Conservation (phyloP, 352 stramenopile species). For the Phytopythium delawarense region DNA sequence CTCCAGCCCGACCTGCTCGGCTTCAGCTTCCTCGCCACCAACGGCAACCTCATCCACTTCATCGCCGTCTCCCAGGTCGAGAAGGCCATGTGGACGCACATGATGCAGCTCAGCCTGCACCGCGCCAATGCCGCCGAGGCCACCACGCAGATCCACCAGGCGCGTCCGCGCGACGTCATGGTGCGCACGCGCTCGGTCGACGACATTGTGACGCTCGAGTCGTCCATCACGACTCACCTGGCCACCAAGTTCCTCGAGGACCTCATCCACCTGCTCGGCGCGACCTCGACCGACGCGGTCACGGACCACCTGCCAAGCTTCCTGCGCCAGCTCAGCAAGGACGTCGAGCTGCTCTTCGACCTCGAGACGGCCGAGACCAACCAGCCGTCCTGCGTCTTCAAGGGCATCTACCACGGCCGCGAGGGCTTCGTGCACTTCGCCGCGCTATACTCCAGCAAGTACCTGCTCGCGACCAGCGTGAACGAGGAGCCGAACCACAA, state of each 20-base stretch:
- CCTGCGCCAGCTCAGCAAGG: constrained; percentile 80
- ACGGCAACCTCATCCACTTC: constrained; percentile 82
- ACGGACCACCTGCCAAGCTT: constrained; percentile 61
- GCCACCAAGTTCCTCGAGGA: constrained; percentile 70
- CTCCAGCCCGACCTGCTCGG: constrained; percentile 71
- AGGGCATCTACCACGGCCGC: constrained; percentile 83
- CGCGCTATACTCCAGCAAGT: constrained; percentile 78
- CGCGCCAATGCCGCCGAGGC: constrained; percentile 38
- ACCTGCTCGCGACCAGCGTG: constrained; percentile 51
- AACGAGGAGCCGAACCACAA: constrained; percentile 46
- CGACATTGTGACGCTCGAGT: constrained; percentile 48
- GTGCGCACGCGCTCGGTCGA: constrained; percentile 30
- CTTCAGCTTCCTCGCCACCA: constrained; percentile 82
- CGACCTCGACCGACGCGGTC: constrained; percentile 31
- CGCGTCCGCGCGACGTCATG: constrained; percentile 26
- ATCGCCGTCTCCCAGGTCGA: constrained; percentile 71
- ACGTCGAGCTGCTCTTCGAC: constrained; percentile 82
- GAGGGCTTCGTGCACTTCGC: constrained; percentile 85
- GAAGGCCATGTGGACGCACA: constrained; percentile 82
- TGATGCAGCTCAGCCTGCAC: constrained; percentile 69
- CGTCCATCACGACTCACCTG: constrained; percentile 62
- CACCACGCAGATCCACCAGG: constrained; percentile 31
- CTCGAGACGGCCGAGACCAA: constrained; percentile 69
- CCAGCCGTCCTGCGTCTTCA: constrained; percentile 81
- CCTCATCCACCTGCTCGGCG: constrained; percentile 48